Evolutionary conservation across 2,329 filamentous ascomycete genomes (phyloP), one percentile per base, ranked within the genome.

Genomic region (Verticillium longisporum): DNA sequence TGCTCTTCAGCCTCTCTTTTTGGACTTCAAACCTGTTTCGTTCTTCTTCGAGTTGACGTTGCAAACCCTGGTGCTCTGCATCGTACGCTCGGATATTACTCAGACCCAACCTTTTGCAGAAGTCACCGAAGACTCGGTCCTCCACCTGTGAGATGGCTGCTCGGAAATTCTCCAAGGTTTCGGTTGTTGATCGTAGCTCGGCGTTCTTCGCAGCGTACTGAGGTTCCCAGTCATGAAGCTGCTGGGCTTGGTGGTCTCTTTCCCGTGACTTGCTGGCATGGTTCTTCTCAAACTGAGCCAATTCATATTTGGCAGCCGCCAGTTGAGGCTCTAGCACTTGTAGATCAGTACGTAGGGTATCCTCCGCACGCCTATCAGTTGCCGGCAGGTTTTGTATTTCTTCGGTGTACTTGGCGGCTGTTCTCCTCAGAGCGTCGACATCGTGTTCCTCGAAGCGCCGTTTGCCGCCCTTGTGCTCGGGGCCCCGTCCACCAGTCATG

Each of bases 401-500:
- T 37, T 88, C 86, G 68, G 88, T 84, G 62, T 93, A 81, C 70
- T 91, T 91, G 62, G 91, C 86, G 61, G 87, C 89, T 67, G 91
- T 80, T 64, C 87, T 88, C 68, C 88, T 84, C n/a, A 97, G 80
- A 63, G 91, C 91, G 66, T 96, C 91, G 34, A 97, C 86, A 67
- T 97, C 92, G 7, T 89, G 86, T 68, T 97, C 93, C 69, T 97
- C 93, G 76, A 96, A 98, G 59, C 90, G 85, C 61, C 92, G 88
- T 65, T 92, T 90, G 62, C 85, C 85, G 60, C 88, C 87, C 72
- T 90, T 91, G 56, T 87, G 84, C 55, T 89, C 86, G 1, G 87
- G 88, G 34, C 92, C 89, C 64, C 92, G 89, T 66, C 95, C 95
- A 80, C 95, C 95, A 57, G 95, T 98, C 89, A 99, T 98, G 59